Conservation (phyloP, 805 yeast genomes). For the Starmerella floricola region DNA sequence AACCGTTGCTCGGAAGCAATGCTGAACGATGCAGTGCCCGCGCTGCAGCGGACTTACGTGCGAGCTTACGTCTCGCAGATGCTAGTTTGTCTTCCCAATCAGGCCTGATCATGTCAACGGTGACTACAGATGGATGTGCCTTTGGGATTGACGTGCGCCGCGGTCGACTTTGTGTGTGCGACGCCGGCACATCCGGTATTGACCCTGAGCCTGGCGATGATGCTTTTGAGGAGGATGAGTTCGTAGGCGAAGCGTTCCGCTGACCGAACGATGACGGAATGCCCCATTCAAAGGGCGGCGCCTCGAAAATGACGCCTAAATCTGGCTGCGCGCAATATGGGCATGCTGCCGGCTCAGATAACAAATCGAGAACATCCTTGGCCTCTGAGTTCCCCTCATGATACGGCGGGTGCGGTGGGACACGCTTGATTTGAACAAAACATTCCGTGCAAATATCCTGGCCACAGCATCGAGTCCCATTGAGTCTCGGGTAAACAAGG, state of each 20-base stretch:
- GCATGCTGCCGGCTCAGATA: slow-evolving; percentile 80
- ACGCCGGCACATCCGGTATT: neutral
- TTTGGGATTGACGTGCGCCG: slow-evolving; percentile 24
- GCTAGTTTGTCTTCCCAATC: slow-evolving; percentile 76
- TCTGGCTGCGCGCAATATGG: slow-evolving; percentile 86
- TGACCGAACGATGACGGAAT: slow-evolving; percentile 16
- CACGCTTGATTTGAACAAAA: slow-evolving; percentile 85
- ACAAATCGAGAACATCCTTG: slow-evolving; percentile 33
- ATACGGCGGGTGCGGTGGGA: slow-evolving; percentile 89
- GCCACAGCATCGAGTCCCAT: slow-evolving; percentile 73
- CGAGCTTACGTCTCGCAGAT: slow-evolving; percentile 62
- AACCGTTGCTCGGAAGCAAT: slow-evolving; percentile 35
- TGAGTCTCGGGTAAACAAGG: slow-evolving; percentile 68
- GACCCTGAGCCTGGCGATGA: neutral
- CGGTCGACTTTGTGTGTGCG: neutral
- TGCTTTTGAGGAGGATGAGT: neutral
- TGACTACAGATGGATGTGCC: slow-evolving; percentile 54
- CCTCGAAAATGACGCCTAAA: slow-evolving; percentile 73
- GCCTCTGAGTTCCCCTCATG: slow-evolving; percentile 35
- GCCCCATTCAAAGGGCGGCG: slow-evolving; percentile 46
- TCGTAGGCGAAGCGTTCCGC: neutral
- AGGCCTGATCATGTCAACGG: slow-evolving; percentile 76
- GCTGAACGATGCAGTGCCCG: slow-evolving; percentile 86
- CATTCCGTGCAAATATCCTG: slow-evolving; percentile 95
- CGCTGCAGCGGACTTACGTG: slow-evolving; percentile 85